Conservation (phyloP, 2,329 filamentous ascomycete species). For the Ambrosiella cleistominuta region DNA sequence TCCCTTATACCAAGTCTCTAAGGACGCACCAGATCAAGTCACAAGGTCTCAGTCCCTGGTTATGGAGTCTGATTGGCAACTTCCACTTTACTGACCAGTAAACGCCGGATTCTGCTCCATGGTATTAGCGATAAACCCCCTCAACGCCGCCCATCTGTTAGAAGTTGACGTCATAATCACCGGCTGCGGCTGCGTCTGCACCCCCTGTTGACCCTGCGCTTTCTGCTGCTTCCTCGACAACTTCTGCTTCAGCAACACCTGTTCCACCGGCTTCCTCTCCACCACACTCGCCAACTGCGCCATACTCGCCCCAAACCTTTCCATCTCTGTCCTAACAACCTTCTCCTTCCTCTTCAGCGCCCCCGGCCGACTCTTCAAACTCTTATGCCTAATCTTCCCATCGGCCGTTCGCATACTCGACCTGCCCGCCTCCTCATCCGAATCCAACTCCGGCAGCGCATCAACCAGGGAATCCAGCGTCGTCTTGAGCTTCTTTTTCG, state of each 20-base stretch:
- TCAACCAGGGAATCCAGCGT: constrained; percentile 61
- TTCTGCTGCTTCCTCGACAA: constrained; percentile 8
- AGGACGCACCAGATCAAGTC: too few species aligned
- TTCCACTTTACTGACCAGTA: constrained; percentile 14
- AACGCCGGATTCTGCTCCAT: constrained; percentile 83
- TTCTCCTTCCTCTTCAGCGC: constrained; percentile 70
- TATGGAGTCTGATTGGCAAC: too few species aligned
- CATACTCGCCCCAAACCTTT: constrained; percentile 70
- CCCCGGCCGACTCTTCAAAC: constrained; percentile 56
- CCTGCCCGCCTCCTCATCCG: constrained; percentile 27
- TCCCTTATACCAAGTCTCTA: too few species aligned
- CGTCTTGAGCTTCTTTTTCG: constrained; percentile 61
- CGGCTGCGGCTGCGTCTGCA: background rate
- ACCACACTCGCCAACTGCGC: constrained; percentile 42
- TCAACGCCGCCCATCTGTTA: constrained; percentile 62
- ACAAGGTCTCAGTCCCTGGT: too few species aligned
- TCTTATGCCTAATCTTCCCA: constrained; percentile 55
- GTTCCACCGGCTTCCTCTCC: constrained; percentile 5
- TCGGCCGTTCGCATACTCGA: constrained; percentile 26
- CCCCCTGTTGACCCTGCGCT: background rate
- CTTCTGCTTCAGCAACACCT: background rate
- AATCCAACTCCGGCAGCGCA: constrained; percentile 50
- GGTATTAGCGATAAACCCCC: constrained; percentile 67
- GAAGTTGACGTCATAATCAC: constrained; percentile 24
- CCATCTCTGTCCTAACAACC: constrained; percentile 62